Evolutionary conservation across 768 basidiomycete genomes (phyloP).

Genomic region (Mrakia blollopis): DNA sequence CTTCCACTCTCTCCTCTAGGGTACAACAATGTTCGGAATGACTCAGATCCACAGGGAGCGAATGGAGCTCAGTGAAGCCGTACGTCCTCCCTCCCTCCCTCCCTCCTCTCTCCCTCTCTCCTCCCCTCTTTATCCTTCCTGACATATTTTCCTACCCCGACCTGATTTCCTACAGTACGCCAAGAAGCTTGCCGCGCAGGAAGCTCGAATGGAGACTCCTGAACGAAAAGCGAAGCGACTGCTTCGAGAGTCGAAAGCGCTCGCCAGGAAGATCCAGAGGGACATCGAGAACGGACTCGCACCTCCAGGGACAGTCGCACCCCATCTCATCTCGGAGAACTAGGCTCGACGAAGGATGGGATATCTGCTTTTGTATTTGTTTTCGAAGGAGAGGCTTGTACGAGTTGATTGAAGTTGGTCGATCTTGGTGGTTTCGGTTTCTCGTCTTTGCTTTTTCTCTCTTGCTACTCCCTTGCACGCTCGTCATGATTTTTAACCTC

Average conservation of each 20-base stretch:
- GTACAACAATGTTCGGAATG: background rate
- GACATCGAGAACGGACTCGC: constrained; percentile 11
- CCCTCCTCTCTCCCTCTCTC: background rate
- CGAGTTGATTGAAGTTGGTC: background rate
- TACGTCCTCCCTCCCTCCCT: background rate
- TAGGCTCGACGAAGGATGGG: background rate
- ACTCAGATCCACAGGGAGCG: background rate
- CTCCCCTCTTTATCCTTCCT: background rate
- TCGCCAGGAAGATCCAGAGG: background rate
- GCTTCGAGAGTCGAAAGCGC: background rate
- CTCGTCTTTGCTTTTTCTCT: background rate
- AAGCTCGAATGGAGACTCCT: constrained; percentile 4
- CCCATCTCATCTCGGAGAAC: constrained; percentile 6
- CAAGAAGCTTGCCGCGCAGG: background rate
- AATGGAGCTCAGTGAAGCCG: constrained; percentile 6
- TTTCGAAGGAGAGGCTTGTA: background rate
- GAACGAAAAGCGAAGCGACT: background rate
- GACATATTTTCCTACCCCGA: background rate
- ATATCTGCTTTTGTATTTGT: background rate
- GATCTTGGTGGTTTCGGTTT: background rate
- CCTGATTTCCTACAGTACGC: background rate
- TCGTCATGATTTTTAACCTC: background rate
- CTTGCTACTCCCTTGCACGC: background rate
- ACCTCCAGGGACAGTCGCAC: background rate
- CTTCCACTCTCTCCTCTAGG: background rate